A percentile compares a stretch with the other conserved stretches of the same genome.
phyloP scores from a whole-genome alignment of 225 moss, liverwort and hornwort genomes.

The Sphagnum contortum region DNA sequence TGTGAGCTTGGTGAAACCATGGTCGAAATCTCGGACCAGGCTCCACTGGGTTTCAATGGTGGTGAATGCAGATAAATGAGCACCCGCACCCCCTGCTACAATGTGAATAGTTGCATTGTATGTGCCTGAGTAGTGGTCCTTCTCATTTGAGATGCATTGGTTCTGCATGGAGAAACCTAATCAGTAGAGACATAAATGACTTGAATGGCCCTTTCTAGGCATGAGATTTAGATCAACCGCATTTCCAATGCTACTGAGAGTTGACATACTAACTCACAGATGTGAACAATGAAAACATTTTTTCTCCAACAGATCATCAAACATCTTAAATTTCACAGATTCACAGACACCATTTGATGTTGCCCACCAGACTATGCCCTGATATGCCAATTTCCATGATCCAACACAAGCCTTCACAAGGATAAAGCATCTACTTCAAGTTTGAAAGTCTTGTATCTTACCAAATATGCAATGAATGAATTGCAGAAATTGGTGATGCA shows the following conservation, averaged over 20 bases:
- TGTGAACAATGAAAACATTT: not conserved
- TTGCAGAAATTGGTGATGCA: not conserved
- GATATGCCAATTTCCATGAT: not conserved
- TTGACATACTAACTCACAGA: not conserved
- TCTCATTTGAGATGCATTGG: conserved; percentile 35
- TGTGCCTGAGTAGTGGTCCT: conserved; percentile 45
- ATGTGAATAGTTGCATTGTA: conserved; percentile 65
- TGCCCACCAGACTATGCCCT: too few relatives aligned
- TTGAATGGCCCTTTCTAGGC: not conserved
- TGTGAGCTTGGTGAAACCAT: conserved; percentile 57
- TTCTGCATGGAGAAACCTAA: conserved; percentile 18
- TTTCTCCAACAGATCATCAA: not conserved
- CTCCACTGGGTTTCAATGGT: conserved; percentile 46
- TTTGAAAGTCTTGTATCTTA: not conserved
- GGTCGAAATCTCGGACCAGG: conserved; percentile 34
- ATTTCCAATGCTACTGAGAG: not conserved
- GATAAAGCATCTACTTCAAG: not conserved
- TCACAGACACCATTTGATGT: too few relatives aligned
- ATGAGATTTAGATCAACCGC: not conserved
- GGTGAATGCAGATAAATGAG: conserved; percentile 17
- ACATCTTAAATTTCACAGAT: too few relatives aligned
- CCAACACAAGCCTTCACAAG: not conserved
- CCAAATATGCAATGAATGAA: not conserved
- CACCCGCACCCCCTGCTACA: conserved; percentile 48
- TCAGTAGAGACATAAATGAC: not conserved